phyloP scores from a whole-genome alignment of 306 rosid species.

The Prunus padus region DNA sequence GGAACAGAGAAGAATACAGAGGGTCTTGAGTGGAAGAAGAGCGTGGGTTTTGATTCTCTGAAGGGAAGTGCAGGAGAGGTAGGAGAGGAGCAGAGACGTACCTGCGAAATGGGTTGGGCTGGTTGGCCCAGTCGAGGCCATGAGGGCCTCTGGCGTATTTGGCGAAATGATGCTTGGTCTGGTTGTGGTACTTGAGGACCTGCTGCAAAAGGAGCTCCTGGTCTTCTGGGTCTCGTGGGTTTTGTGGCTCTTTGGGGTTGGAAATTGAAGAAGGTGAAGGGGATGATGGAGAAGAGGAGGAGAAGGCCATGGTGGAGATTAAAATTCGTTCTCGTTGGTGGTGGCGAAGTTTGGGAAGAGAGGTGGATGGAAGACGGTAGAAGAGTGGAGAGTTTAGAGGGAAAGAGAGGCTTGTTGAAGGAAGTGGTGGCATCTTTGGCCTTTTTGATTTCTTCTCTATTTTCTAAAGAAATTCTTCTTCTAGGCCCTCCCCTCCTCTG shows the following conservation, averaged over 20 bases:
- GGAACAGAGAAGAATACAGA: conserved; percentile 59
- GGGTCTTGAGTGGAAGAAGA: conserved; percentile 29
- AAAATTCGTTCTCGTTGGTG: conserved; percentile 2
- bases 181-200: conserved; percentile 66
- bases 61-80: conserved; percentile 59
- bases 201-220: conserved; percentile 41
- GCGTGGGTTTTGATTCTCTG: conserved; percentile 8
- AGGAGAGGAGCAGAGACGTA: conserved; percentile 64
- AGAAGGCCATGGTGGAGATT: conserved; percentile 45
- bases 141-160: conserved; percentile 76
- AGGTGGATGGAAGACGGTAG: conserved; percentile 44
- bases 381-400: conserved; percentile 22
- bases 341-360: conserved; percentile 13
- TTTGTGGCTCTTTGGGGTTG: conserved; percentile 17
- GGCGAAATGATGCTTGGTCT: conserved; percentile 74
- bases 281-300: conserved; percentile 36
- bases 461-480: neutral
- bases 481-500: neutral
- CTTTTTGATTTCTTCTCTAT: neutral
- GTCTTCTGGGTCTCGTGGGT: conserved; percentile 28
- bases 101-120: conserved; percentile 95
- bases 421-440: conserved; percentile 35
- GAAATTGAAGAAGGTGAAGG: conserved; percentile 26
- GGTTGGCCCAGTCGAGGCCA: conserved; percentile 97
- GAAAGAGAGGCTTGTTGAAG: conserved; percentile 32